Percentiles rank a stretch among this genome's conserved stretches.
Conservation (phyloP, 2,329 filamentous ascomycete genomes). For the Penicillium oxalicum region DNA sequence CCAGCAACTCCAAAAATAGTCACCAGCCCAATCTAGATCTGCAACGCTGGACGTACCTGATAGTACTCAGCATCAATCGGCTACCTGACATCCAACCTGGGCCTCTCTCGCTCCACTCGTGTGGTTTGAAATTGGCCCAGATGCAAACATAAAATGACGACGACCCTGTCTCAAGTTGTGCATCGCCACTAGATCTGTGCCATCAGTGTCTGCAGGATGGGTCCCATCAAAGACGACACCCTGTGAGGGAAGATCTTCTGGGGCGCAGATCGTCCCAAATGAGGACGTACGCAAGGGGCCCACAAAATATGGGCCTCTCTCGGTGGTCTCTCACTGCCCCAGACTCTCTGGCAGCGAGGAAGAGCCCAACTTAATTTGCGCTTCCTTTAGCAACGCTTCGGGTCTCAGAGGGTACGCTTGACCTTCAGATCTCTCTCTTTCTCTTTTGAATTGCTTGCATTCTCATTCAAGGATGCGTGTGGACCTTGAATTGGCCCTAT, state of each 20-base stretch:
- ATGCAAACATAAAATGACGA: too few species aligned
- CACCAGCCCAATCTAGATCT: too few species aligned
- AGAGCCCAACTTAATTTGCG: slow-evolving; percentile 1
- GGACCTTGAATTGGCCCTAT: slow-evolving; percentile 6
- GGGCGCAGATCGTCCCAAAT: slow-evolving; percentile 15
- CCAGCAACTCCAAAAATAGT: not conserved
- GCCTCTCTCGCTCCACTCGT: too few species aligned
- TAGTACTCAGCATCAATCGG: too few species aligned
- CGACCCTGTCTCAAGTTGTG: too few species aligned
- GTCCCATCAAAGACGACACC: not conserved
- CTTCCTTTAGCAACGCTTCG: too few species aligned
- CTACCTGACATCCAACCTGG: too few species aligned
- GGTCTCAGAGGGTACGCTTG: not conserved
- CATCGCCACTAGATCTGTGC: not conserved
- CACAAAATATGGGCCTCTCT: not conserved
- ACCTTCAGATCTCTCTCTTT: not conserved
- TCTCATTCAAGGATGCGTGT: slow-evolving; percentile 11
- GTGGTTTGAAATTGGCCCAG: too few species aligned
- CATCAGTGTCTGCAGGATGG: slow-evolving; percentile 6
- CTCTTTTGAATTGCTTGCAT: slow-evolving; percentile 1
- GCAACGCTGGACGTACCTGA: too few species aligned
- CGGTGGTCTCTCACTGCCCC: too few species aligned
- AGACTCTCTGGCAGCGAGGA: slow-evolving; percentile 18
- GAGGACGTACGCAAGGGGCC: slow-evolving; percentile 15
- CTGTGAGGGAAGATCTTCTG: slow-evolving; percentile 13